These are phyloP conservation scores for Penicillium sp. DNA, from an alignment of 2,329 filamentous ascomycete species.

Conservation along the genomic window DNA sequence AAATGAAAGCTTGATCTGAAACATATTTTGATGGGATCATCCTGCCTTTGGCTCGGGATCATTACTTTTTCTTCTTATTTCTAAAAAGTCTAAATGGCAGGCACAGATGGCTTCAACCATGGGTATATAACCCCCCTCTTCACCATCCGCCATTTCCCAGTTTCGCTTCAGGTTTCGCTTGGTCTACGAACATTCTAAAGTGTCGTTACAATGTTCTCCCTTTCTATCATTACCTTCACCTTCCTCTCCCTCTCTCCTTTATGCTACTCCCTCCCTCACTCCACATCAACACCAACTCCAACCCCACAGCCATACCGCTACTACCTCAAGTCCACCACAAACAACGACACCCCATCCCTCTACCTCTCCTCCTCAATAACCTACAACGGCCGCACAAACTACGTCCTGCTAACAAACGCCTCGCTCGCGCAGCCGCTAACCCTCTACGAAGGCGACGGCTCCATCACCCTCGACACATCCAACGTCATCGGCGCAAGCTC, in stretches of 20 bases:
- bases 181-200: not conserved
- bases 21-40: not conserved
- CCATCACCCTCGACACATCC: conserved; percentile 9
- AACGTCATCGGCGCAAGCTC: conserved; percentile 18
- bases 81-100: not conserved
- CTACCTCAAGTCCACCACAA: conserved; percentile 1
- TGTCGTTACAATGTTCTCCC: not conserved
- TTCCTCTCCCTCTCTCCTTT: not conserved
- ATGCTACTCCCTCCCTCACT: not conserved
- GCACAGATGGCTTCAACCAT: not conserved
- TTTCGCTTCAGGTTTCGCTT: not conserved
- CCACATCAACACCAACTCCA: not conserved
- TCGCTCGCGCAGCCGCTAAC: conserved; percentile 11
- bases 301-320: not conserved
- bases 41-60: not conserved
- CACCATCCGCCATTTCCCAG: not conserved
- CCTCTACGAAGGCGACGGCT: conserved; percentile 7
- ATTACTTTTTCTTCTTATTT: not conserved
- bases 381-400: conserved; percentile 16
- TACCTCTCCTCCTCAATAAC: conserved; percentile 15
- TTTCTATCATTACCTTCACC: not conserved
- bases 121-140: not conserved
- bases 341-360: not conserved
- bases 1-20: conserved; percentile 3
- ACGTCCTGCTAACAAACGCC: conserved; percentile 9